Percentiles rank a stretch among this genome's conserved stretches.
phyloP scores from a whole-genome alignment of 1,284 basidiomycete species.

The Cryptococcus sp. region DNA sequence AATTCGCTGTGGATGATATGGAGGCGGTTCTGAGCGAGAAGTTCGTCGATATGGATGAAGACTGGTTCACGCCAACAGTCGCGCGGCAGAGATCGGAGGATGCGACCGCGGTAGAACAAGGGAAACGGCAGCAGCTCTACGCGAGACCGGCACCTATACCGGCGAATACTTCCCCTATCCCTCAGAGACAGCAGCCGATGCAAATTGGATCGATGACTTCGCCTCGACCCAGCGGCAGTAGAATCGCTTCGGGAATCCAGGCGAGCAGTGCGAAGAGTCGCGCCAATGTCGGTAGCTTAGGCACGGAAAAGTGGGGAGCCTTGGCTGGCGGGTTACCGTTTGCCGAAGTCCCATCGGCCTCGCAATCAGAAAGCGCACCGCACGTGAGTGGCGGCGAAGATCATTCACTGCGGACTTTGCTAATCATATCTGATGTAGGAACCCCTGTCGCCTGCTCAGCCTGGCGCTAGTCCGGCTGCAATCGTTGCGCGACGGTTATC shows the following conservation, averaged over 20 bases:
- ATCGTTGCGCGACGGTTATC: conserved; percentile 42
- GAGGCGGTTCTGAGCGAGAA: conserved; percentile 49
- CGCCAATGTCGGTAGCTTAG: conserved; percentile 15
- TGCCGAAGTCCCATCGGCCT: conserved; percentile 23
- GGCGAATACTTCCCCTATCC: conserved; percentile 25
- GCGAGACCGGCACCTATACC: conserved; percentile 22
- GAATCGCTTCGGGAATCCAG: conserved; percentile 14
- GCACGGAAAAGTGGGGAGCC: conserved; percentile 38
- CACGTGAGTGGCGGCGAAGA: no score
- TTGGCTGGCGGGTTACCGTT: conserved; percentile 49
- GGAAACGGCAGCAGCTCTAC: not conserved
- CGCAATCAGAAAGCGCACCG: not conserved
- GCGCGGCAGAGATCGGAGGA: conserved; percentile 35
- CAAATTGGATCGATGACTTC: conserved; percentile 8
- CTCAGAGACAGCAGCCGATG: conserved; percentile 28
- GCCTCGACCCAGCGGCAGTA: conserved; percentile 13
- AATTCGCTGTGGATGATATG: conserved; percentile 49
- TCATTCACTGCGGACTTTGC: no score
- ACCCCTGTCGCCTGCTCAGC: conserved; percentile 25
- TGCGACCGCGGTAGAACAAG: conserved; percentile 6
- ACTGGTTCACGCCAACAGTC: conserved; percentile 53
- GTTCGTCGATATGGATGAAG: conserved; percentile 52
- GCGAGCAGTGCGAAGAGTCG: conserved; percentile 6
- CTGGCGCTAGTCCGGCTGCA: conserved; percentile 20
- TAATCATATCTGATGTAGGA: conserved; percentile 2